Evolutionary conservation across 2,329 filamentous ascomycete species (phyloP), one percentile per base, ranked within the genome.

Genomic region (Xylaria sp.): DNA sequence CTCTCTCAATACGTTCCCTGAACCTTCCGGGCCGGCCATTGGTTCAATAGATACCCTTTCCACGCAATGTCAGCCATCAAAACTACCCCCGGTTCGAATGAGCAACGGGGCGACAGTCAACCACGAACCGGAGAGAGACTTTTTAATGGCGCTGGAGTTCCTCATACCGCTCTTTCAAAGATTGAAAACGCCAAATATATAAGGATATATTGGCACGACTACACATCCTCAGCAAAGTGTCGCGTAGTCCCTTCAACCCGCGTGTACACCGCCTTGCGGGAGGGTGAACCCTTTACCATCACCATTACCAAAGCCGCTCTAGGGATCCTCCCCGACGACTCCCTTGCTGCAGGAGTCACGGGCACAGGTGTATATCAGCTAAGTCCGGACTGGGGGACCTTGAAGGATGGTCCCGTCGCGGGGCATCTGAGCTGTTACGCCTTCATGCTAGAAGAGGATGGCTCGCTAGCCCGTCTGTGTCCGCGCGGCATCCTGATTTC

Each of bases 141-240:
- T 35, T 3, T 13, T 35, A 8, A 16, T 21, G 0, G 13, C 6
- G 13, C 16, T 5, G n/a, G 16, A 44, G 40, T 16, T 44, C n/a
- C 16, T 44, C 13, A 44, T 8, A 44, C 13, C 16, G 2, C 8
- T 13, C 35, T 10, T 13, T 23, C 18, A 6, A n/a, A 23, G n/a
- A 37, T 55, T 13, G 1, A 1, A 21, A 12, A 25, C 9, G 81
- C 89, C 4, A 88, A 90, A 69, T 94, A 90, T 75, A 79, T 97
- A 21, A 90, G 92, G 69, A 82, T 95, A 13, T 91, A 92, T 78
- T 97, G 91, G 89, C 82, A 92, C 27, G 93, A 97, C 79, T 91
- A 92, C 78, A 93, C 92, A n/a, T 88, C 88, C 1, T 91, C 87
- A 2, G 78, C 89, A 0, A 86, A 92, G 18, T 85, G 88, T 71